phyloP scores from a whole-genome alignment of 1,284 basidiomycete genomes.

The Paramarasmius palmivorus region DNA sequence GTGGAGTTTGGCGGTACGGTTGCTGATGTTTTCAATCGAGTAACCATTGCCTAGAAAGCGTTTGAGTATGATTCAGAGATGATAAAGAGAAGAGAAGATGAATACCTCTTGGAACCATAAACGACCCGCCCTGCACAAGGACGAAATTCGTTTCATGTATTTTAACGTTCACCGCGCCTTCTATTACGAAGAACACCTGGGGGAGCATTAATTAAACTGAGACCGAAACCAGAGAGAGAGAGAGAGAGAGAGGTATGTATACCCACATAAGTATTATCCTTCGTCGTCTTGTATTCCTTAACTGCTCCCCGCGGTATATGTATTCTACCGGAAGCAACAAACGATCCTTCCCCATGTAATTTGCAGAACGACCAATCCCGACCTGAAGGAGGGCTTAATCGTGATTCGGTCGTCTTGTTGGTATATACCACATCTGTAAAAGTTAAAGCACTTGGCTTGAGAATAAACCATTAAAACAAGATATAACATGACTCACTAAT shows the following conservation, averaged over 20 bases:
- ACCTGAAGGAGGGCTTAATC: slow-evolving; percentile 2
- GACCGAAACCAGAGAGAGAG: not conserved
- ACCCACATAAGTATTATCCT: slow-evolving; percentile 20
- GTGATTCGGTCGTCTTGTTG: slow-evolving; percentile 6
- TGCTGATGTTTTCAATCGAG: slow-evolving; percentile 19
- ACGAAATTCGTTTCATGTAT: slow-evolving; percentile 17
- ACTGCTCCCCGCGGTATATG: slow-evolving; percentile 6
- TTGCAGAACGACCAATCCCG: slow-evolving; percentile 15
- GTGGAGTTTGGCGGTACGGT: slow-evolving; percentile 15
- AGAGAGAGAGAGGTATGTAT: not conserved
- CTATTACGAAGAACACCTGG: slow-evolving; percentile 18
- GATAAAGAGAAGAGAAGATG: not conserved
- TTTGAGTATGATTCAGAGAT: not conserved
- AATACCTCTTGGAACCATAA: slow-evolving; percentile 19
- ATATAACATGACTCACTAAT: slow-evolving; percentile 15
- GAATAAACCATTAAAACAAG: not conserved
- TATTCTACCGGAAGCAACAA: slow-evolving; percentile 16
- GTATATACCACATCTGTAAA: slow-evolving; percentile 13
- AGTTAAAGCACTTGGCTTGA: not conserved
- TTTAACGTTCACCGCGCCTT: slow-evolving; percentile 19
- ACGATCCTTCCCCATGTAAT: slow-evolving; percentile 16
- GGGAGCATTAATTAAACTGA: too few relatives aligned
- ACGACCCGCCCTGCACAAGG: slow-evolving; percentile 15
- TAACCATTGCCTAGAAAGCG: slow-evolving; percentile 15
- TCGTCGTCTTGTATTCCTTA: slow-evolving; percentile 17